A percentile compares a stretch with the other conserved stretches of the same genome.
Evolutionary conservation across 176 grass and related monocot species (phyloP).

Genomic region (Oryza brachyantha): DNA sequence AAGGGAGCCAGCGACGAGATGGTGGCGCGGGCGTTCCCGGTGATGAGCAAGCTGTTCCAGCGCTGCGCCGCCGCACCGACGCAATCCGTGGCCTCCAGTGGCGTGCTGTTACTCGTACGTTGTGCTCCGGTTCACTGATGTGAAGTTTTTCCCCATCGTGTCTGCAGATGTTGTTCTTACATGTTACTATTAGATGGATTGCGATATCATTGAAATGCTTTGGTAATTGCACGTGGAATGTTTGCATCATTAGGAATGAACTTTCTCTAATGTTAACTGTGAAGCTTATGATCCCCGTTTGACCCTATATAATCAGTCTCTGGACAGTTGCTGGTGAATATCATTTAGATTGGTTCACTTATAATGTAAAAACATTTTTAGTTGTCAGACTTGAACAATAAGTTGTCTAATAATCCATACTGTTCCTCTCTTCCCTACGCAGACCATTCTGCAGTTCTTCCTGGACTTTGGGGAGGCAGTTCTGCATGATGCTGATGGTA

Average conservation of each 20-base stretch:
- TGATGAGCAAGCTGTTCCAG: constrained; percentile 93
- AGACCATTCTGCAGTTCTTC: constrained; percentile 97
- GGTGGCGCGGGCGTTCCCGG: constrained; percentile 75
- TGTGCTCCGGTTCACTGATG: background rate
- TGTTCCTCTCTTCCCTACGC: constrained; percentile 31
- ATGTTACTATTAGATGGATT: background rate
- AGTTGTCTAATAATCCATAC: constrained; percentile 3
- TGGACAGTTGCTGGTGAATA: background rate
- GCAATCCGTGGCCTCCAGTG: constrained; percentile 72
- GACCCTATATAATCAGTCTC: background rate
- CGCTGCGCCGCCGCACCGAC: constrained; percentile 61
- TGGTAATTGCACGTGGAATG: background rate
- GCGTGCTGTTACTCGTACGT: constrained; percentile 66
- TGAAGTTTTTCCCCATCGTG: background rate
- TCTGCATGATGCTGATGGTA: constrained; percentile 89
- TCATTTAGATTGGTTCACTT: background rate
- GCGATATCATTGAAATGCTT: background rate
- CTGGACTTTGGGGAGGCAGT: constrained; percentile 96
- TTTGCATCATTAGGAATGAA: background rate
- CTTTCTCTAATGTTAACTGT: background rate
- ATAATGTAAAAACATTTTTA: constrained; percentile 18
- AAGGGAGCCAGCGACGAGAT: constrained; percentile 64
- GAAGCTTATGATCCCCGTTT: background rate
- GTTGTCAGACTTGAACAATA: background rate
- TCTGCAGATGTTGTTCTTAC: background rate